Conservation (phyloP, 805 yeast species). For the Kregervanrija delftensis region DNA sequence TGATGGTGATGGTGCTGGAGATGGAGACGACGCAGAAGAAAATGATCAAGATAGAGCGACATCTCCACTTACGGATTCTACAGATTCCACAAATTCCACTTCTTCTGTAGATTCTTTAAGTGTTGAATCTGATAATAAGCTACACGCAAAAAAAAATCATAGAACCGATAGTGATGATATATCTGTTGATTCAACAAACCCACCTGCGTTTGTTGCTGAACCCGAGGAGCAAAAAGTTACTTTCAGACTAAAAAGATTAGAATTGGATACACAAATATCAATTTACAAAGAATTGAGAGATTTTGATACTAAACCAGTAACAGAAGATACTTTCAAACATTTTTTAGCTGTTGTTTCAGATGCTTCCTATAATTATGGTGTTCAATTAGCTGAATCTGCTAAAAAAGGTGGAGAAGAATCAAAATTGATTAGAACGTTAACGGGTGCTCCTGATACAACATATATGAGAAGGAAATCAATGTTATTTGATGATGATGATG, state of each 20-base stretch:
- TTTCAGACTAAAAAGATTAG: constrained; percentile 18
- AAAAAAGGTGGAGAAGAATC: constrained; percentile 31
- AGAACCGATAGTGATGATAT: constrained; percentile 10
- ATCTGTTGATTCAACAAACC: constrained; percentile 15
- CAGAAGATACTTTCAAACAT: constrained; percentile 24
- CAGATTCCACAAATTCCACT: background rate
- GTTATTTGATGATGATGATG: constrained; percentile 18
- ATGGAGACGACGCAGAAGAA: constrained; percentile 5
- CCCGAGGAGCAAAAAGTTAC: constrained; percentile 8
- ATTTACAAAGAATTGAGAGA: constrained; percentile 20
- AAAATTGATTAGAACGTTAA: constrained; percentile 33
- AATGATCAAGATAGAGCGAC: constrained; percentile 5
- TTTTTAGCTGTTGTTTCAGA: constrained; percentile 24
- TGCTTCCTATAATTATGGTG: constrained; percentile 28
- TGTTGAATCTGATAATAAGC: background rate
- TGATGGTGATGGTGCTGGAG: constrained; percentile 6
- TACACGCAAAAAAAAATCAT: background rate
- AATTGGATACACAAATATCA: constrained; percentile 19
- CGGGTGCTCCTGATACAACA: constrained; percentile 32
- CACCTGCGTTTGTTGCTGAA: constrained; percentile 8
- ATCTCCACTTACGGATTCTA: background rate
- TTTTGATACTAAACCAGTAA: constrained; percentile 17
- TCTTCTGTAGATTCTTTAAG: background rate
- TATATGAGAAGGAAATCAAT: constrained; percentile 23
- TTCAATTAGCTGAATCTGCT: constrained; percentile 31